Base-by-base conservation (phyloP, 2,329 filamentous ascomycete genomes). In the Parastagonospora avenae region DNA sequence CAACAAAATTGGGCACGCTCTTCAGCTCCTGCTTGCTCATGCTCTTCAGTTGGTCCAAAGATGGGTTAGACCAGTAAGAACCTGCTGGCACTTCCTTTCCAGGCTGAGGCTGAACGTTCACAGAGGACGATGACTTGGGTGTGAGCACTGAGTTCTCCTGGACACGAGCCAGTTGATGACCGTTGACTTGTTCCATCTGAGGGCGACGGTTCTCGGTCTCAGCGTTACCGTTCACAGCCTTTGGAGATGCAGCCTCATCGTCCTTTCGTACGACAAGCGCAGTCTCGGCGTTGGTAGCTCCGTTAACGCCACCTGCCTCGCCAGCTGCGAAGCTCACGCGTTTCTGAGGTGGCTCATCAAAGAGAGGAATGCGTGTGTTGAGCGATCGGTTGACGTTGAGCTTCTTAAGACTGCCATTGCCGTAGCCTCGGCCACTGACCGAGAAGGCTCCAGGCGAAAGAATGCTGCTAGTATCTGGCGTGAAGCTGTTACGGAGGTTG, bases 311-410 rank as follows among this genome's bases (percentile, higher is more conserved):
- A 57, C 80, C 79, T 12, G 61, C 64, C 10, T 62, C 54, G 31
- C 65, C 67, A 64, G 82, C 83, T 68, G 96, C 92, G 64, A 97
- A 99, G 77, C 92, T 97, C 45, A 99, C 94, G 46, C 89, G 87
- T 79, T 88, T 87, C 35, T 90, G 75, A 9, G 76, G 62, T 37
- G 73, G 66, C 37, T 73, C 70, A 65, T 86, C 86, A 63, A 87
- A 87, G 1, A 87, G 73, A 55, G 86, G 80, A 19, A 77, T 78
- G 63, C 91, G 68, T 8, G 63, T 88, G 50, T 83, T 92, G 70
- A 99, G 81, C 60, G 88, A 89, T 57, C 91, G 88, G 75, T 97
- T 95, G 71, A 99, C 97, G 46, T 92, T 89, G 49, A 99, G 83
- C 73, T 92, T 92, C 79, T 97, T 97, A 62, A 96, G 85, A 68